These are phyloP conservation scores for Picochlorum costavermella DNA, from an alignment of 139 green algal species.

Conservation along the genomic window DNA sequence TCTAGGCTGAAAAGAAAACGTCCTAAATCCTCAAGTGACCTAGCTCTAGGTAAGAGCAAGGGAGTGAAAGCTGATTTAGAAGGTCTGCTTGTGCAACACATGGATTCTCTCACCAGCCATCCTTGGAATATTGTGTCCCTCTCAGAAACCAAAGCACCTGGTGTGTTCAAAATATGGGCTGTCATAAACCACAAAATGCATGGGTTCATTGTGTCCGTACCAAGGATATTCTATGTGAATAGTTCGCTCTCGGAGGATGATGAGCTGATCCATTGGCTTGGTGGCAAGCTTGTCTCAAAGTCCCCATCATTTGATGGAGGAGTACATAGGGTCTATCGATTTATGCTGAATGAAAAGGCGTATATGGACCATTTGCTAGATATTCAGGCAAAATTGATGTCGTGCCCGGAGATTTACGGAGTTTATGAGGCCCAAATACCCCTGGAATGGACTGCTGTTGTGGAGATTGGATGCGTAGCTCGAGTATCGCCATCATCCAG, in stretches of 20 bases:
- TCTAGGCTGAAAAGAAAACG: slow-evolving; percentile 35
- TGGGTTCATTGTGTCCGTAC: slow-evolving; percentile 49
- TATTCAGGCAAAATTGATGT: slow-evolving; percentile 40
- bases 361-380: slow-evolving; percentile 33
- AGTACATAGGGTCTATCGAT: slow-evolving; percentile 47
- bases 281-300: slow-evolving; percentile 16
- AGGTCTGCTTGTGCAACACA: slow-evolving; percentile 46
- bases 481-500: slow-evolving; percentile 32
- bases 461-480: slow-evolving; percentile 60
- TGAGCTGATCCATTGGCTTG: background rate
- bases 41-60: background rate
- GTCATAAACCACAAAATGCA: slow-evolving; percentile 49
- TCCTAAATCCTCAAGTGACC: slow-evolving; percentile 9
- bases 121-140: slow-evolving; percentile 82
- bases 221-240: slow-evolving; percentile 60
- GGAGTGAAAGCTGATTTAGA: slow-evolving; percentile 24
- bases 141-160: slow-evolving; percentile 30
- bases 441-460: slow-evolving; percentile 44
- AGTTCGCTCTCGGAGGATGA: slow-evolving; percentile 11
- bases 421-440: slow-evolving; percentile 75
- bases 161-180: slow-evolving; percentile 43
- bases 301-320: slow-evolving; percentile 45
- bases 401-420: slow-evolving; percentile 33
- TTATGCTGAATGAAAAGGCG: slow-evolving; percentile 54
- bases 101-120: slow-evolving; percentile 21